Evolutionary conservation across 805 yeast genomes (phyloP).

Genomic region (Candida methanosorbosa): DNA sequence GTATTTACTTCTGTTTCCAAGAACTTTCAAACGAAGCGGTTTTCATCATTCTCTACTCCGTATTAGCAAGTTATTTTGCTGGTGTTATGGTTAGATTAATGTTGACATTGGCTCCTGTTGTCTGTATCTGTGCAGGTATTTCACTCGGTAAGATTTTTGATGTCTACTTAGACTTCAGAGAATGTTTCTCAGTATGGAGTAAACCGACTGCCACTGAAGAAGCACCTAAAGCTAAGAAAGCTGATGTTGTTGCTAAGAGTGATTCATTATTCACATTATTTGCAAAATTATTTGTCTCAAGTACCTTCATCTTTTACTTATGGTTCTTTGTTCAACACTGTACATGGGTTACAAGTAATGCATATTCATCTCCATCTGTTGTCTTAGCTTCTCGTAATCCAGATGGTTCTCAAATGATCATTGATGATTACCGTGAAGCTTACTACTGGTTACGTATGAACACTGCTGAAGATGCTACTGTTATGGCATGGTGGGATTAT

Average conservation of each 20-base stretch:
- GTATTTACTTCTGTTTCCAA: slow-evolving; percentile 83
- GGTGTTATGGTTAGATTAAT: slow-evolving; percentile 99
- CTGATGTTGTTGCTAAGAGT: slow-evolving; percentile 7
- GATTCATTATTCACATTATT: slow-evolving; percentile 25
- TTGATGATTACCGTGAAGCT: slow-evolving; percentile 98
- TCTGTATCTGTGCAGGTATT: slow-evolving; percentile 88
- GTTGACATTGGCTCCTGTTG: slow-evolving; percentile 93
- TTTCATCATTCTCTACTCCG: slow-evolving; percentile 83
- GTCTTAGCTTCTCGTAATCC: slow-evolving; percentile 78
- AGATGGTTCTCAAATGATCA: slow-evolving; percentile 77
- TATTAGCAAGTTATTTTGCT: slow-evolving; percentile 93
- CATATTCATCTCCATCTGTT: slow-evolving; percentile 96
- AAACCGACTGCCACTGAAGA: background rate
- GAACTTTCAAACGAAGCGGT: slow-evolving; percentile 89
- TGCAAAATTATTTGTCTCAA: slow-evolving; percentile 55
- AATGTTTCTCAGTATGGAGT: slow-evolving; percentile 8
- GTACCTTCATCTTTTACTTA: slow-evolving; percentile 66
- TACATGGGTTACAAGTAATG: slow-evolving; percentile 94
- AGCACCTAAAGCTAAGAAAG: slow-evolving; percentile 7
- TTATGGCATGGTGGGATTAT: slow-evolving; percentile 99
- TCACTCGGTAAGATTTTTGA: slow-evolving; percentile 82
- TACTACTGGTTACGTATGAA: slow-evolving; percentile 98
- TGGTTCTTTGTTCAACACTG: slow-evolving; percentile 84
- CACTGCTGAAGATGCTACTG: slow-evolving; percentile 90
- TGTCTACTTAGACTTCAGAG: slow-evolving; percentile 58